These are phyloP conservation scores for Firmiana major DNA, from an alignment of 345 rosid species.

Conservation along the genomic window DNA sequence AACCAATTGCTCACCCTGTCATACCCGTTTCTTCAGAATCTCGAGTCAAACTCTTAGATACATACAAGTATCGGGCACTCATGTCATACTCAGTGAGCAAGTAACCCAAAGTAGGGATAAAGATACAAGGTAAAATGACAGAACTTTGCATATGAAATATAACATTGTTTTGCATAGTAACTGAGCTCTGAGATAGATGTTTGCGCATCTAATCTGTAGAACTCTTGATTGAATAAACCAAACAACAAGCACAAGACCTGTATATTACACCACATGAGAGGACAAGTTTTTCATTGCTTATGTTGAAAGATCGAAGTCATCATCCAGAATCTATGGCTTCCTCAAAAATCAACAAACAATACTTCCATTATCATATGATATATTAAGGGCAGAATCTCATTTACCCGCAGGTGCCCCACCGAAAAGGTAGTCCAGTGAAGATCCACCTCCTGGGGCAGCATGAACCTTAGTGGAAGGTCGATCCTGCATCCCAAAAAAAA, in stretches of 20 bases:
- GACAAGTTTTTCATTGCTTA: conserved; percentile 15
- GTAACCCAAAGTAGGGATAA: too few species aligned
- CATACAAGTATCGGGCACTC: too few species aligned
- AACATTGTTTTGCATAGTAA: neutral
- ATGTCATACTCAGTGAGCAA: too few species aligned
- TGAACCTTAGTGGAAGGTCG: conserved; percentile 53
- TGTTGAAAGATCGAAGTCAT: neutral
- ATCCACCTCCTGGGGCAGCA: conserved; percentile 49
- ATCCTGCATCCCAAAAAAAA: conserved; percentile 29
- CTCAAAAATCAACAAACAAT: conserved; percentile 29
- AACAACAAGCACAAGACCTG: conserved; percentile 20
- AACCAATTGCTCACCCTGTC: too few species aligned
- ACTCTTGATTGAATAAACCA: conserved; percentile 19
- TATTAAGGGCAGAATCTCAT: conserved; percentile 5
- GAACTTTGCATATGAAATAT: neutral
- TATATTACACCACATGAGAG: conserved; percentile 33
- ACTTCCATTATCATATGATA: conserved; percentile 6
- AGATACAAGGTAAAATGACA: neutral
- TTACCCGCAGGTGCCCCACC: conserved; percentile 29
- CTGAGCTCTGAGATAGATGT: conserved; percentile 6
- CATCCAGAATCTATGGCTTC: conserved; percentile 17
- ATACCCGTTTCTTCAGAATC: too few species aligned
- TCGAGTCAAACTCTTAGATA: too few species aligned
- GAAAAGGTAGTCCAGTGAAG: conserved; percentile 42
- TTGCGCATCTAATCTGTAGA: conserved; percentile 7